Conservation (phyloP, 345 rosid species). For the Euphorbia peplus region DNA sequence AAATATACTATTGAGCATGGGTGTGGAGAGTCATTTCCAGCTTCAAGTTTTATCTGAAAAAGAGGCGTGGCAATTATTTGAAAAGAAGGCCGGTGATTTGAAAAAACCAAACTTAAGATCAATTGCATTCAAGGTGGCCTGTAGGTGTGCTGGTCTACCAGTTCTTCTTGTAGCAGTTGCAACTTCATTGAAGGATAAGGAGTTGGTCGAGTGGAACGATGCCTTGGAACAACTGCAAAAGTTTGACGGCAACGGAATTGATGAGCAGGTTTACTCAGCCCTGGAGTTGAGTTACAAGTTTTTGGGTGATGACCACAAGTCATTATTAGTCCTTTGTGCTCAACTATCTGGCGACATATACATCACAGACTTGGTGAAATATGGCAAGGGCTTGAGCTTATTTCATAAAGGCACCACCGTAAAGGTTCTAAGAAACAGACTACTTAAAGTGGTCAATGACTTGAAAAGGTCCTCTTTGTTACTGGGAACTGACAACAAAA, state of each 20-base stretch:
- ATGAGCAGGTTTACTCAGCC: neutral
- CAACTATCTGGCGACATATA: neutral
- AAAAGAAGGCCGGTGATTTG: neutral
- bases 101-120: neutral
- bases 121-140: neutral
- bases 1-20: conserved; percentile 1
- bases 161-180: conserved; percentile 7
- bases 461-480: conserved; percentile 25
- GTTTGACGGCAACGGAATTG: neutral
- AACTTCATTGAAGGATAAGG: neutral
- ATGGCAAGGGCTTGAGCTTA: conserved; percentile 29
- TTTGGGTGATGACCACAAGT: conserved; percentile 7
- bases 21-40: neutral
- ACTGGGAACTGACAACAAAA: neutral
- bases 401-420: neutral
- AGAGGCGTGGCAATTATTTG: conserved; percentile 10
- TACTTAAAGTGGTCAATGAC: conserved; percentile 10
- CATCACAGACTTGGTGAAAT: conserved; percentile 16
- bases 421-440: conserved; percentile 15
- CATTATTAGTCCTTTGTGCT: conserved; percentile 23
- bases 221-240: conserved; percentile 4
- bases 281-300: conserved; percentile 13
- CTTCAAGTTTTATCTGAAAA: neutral
- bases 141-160: conserved; percentile 16
- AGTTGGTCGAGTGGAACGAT: conserved; percentile 10